Evolutionary conservation across 768 basidiomycete genomes (phyloP).

Genomic region (Aureoboletus auriporus): DNA sequence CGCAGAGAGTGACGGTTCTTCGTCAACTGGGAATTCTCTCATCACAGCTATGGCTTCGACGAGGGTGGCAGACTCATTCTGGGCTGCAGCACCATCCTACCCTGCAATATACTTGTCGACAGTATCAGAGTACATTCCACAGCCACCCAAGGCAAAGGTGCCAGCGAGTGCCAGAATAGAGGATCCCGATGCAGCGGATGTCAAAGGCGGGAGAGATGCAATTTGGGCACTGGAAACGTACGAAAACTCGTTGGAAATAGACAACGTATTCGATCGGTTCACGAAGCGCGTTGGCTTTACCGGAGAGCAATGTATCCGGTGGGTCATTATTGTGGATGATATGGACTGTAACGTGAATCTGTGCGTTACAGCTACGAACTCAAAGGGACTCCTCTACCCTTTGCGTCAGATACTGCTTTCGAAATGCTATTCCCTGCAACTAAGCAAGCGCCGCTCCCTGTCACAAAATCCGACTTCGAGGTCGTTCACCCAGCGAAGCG

Average conservation of each 20-base stretch:
- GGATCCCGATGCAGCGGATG: conserved; percentile 40
- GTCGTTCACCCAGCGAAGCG: conserved; percentile 44
- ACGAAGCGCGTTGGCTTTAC: conserved; percentile 64
- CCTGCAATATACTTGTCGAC: conserved; percentile 73
- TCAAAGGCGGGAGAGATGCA: conserved; percentile 43
- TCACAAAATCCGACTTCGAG: conserved; percentile 60
- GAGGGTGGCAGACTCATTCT: conserved; percentile 57
- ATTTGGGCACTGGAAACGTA: conserved; percentile 71
- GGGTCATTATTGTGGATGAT: conserved; percentile 6
- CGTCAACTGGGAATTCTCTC: conserved; percentile 45
- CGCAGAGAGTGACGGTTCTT: conserved; percentile 34
- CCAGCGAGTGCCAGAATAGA: conserved; percentile 36
- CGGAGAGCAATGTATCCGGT: conserved; percentile 88
- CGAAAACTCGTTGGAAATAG: conserved; percentile 75
- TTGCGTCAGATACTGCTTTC: conserved; percentile 73
- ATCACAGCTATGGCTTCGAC: conserved; percentile 54
- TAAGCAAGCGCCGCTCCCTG: conserved; percentile 39
- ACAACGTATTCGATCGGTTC: conserved; percentile 86
- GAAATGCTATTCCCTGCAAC: conserved; percentile 68
- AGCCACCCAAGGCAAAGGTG: conserved; percentile 45
- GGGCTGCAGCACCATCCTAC: conserved; percentile 64
- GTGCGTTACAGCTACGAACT: conserved; percentile 69
- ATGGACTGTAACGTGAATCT: background rate
- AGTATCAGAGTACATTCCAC: conserved; percentile 64
- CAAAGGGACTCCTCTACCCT: conserved; percentile 81